These are phyloP conservation scores for Teunomyces pallodes DNA, from an alignment of 805 yeast species.

Conservation along the genomic window DNA sequence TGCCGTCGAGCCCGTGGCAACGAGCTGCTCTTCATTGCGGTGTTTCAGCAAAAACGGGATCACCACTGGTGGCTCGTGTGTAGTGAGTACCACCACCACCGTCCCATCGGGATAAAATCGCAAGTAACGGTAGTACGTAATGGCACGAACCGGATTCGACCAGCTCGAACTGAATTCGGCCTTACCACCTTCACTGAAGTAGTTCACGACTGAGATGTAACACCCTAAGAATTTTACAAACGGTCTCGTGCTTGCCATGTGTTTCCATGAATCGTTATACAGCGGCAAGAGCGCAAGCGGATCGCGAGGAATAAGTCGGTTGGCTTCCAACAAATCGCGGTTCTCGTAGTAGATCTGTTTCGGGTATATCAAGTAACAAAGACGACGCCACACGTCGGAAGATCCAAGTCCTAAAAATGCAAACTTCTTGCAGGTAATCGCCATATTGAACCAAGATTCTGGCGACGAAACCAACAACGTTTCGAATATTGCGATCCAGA, in stretches of 20 bases:
- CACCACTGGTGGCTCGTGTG: slow-evolving; percentile 66
- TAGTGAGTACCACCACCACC: slow-evolving; percentile 65
- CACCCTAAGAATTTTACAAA: slow-evolving; percentile 78
- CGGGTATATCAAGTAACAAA: slow-evolving; percentile 53
- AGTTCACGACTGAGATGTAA: slow-evolving; percentile 81
- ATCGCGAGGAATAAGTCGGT: slow-evolving; percentile 32
- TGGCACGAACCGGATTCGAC: slow-evolving; percentile 74
- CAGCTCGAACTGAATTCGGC: slow-evolving; percentile 64
- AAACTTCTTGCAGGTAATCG: slow-evolving; percentile 56
- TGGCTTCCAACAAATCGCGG: slow-evolving; percentile 29
- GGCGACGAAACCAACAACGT: slow-evolving; percentile 48
- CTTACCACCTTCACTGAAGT: slow-evolving; percentile 78
- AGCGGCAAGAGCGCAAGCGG: slow-evolving; percentile 28
- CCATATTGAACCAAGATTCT: slow-evolving; percentile 62
- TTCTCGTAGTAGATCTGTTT: slow-evolving; percentile 51
- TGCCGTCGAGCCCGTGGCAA: slow-evolving; percentile 1
- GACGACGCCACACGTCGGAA: slow-evolving; percentile 47
- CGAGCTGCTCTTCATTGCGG: no score
- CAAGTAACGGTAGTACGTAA: slow-evolving; percentile 83
- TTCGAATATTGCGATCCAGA: slow-evolving; percentile 51
- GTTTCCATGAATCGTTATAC: slow-evolving; percentile 38
- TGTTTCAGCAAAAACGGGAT: slow-evolving; percentile 52
- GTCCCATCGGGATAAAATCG: slow-evolving; percentile 80
- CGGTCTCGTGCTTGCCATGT: slow-evolving; percentile 65
- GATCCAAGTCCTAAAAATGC: slow-evolving; percentile 57